A percentile compares a stretch with the other conserved stretches of the same genome.
These are phyloP conservation scores for Pythium grandisporangium DNA, from an alignment of 352 stramenopile species.

Conservation along the genomic window DNA sequence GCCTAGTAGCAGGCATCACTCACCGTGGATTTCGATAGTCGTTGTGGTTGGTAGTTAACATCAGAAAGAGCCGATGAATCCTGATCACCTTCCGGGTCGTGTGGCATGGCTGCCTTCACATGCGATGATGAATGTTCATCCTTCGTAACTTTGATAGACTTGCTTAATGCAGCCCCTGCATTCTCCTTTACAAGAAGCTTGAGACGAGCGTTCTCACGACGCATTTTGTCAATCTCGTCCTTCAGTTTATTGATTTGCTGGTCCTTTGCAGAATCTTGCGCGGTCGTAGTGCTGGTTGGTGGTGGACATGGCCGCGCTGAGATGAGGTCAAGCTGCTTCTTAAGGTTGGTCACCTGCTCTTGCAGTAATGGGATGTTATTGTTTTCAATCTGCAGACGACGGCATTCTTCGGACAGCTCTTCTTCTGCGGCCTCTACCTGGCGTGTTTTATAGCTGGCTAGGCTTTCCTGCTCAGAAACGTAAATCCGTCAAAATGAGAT, in stretches of 20 bases:
- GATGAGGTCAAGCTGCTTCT: constrained; percentile 21
- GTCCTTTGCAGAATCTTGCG: neutral
- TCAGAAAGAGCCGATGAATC: too few relatives aligned
- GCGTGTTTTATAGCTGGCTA: constrained; percentile 43
- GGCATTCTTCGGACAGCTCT: constrained; percentile 50
- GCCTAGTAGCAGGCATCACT: neutral
- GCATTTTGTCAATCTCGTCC: constrained; percentile 15
- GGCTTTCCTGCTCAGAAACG: constrained; percentile 31
- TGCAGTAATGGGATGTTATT: constrained; percentile 82
- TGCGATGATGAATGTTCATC: too few relatives aligned
- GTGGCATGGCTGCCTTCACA: too few relatives aligned
- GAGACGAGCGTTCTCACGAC: constrained; percentile 30
- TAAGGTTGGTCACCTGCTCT: constrained; percentile 53
- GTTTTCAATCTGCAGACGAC: constrained; percentile 64
- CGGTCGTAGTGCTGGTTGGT: neutral
- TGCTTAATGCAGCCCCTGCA: constrained; percentile 6
- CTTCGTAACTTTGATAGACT: constrained; percentile 6
- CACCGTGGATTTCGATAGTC: neutral
- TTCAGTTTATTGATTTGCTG: constrained; percentile 36
- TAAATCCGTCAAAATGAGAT: too few relatives aligned
- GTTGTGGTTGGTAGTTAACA: too few relatives aligned
- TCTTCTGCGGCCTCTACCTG: constrained; percentile 37
- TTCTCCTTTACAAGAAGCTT: constrained; percentile 23
- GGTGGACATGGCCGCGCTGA: constrained; percentile 2
- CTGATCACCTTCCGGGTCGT: too few relatives aligned